These are phyloP conservation scores for Citrus glauca DNA, from an alignment of 345 rosid genomes.

Conservation along the genomic window DNA sequence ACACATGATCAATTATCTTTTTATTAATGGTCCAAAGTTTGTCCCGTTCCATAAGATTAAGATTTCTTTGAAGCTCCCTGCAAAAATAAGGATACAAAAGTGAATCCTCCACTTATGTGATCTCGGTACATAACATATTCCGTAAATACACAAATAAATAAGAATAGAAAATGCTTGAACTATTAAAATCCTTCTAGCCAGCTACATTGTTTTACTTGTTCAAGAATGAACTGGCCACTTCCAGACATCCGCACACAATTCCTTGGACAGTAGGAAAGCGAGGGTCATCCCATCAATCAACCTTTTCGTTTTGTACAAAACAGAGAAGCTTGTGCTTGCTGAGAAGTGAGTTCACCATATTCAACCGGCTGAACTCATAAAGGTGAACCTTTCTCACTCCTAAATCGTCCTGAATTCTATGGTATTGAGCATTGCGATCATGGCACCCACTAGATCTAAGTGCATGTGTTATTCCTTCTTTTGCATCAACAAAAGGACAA, in stretches of 20 bases:
- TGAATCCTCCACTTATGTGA: neutral
- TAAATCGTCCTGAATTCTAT: conserved; percentile 72
- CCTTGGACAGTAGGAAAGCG: conserved; percentile 95
- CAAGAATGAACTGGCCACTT: conserved; percentile 83
- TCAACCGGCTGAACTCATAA: conserved; percentile 74
- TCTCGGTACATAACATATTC: too few relatives aligned
- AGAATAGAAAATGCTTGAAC: neutral
- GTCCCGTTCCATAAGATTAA: conserved; percentile 98
- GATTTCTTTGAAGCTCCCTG: conserved; percentile 91
- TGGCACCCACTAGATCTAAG: conserved; percentile 80
- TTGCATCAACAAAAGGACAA: conserved; percentile 83
- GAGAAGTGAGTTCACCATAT: conserved; percentile 79
- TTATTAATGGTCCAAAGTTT: conserved; percentile 95
- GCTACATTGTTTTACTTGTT: conserved; percentile 46
- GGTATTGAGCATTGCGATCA: conserved; percentile 83
- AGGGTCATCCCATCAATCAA: conserved; percentile 96
- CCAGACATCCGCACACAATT: conserved; percentile 80
- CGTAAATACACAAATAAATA: neutral
- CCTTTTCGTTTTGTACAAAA: conserved; percentile 79
- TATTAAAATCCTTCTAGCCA: neutral
- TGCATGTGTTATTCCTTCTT: conserved; percentile 86
- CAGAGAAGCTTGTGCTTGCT: conserved; percentile 89
- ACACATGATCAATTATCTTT: conserved; percentile 89
- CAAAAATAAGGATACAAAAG: conserved; percentile 11
- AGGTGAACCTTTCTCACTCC: conserved; percentile 61